Base-by-base conservation (phyloP, 352 stramenopile species). In the Globisporangium rhizosaccharum region DNA sequence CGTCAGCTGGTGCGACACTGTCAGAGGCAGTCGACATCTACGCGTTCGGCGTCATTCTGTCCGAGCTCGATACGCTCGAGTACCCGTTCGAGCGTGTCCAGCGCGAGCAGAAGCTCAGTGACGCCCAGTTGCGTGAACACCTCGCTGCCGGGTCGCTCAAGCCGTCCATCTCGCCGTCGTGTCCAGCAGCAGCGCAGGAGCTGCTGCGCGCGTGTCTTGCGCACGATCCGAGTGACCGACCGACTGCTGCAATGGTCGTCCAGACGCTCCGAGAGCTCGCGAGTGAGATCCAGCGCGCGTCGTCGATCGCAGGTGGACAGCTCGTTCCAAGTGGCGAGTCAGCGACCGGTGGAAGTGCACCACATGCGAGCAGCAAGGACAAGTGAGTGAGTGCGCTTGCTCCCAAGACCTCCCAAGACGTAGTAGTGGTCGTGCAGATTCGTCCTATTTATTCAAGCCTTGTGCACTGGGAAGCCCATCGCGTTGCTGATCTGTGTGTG, bases 1-100 rank as follows among this genome's bases (percentile, higher is more conserved):
- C 17, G 12, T 44, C 51, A 23, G 76, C 71, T 10, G 69, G 80
- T 23, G 25, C 33, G 14, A 56, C 53, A 8, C 46, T 47, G 8
- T 78, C 68, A 0, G 67, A 74, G 25, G 39, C 44, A 6, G 57
- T 57, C 18, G 67, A 74, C 48, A 65, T 74, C 28, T 74, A 72
- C 41, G 65, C 67, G 52, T 69, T 74, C 36, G 67, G 63, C 11
- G 53, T 74, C 11, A 45, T 74, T 1, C 49, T 74, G 46, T 63
- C 66, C 1, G 66, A 72, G 15, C 51, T 72, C 25, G 66, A 63
- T 25, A 53, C 51, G 9, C 46, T 53, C 28, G 57, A 63, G 28
- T 47, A 26, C 37, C 57, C 57, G 18, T 56, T 62, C 37, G 57
- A 68, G 55, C 55, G 45, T 3, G 56, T 17, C 10, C 56, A 61